Base-by-base conservation (phyloP, 352 stramenopile species). In the Phytophthora meadii region DNA sequence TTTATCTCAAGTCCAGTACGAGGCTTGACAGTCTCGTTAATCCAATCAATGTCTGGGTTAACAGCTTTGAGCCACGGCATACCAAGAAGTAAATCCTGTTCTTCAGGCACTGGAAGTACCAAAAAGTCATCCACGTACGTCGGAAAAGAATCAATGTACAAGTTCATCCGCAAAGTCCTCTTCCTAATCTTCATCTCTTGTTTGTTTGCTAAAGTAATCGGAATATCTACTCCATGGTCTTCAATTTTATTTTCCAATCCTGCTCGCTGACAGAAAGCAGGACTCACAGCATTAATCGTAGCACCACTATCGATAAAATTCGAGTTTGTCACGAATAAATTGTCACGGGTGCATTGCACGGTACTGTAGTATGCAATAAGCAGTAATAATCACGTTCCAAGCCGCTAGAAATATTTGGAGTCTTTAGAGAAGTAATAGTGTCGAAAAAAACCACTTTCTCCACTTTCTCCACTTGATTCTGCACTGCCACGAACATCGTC, bases 221-320 rank as follows among this genome's bases (percentile, higher is more conserved):
- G 14, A n/a, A 40, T 40, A n/a, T n/a, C 34, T n/a, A 40, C 34
- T 40, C 34, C 34, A n/a, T 40, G 34, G 34, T 40, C 34, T n/a
- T 40, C 10, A 40, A 40, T 40, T n/a, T 40, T 40, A 0, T n/a
- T n/a, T 40, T 40, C 34, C 34, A 40, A 12, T n/a, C 14, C 10
- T 4, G 34, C 9, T 14, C 34, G 34, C 14, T 40, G 34, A 40
- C 34, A 40, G 14, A 40, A 40, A 1, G 9, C 34, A 12, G 34
- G 34, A 40, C 34, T 40, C 14, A 40, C 34, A 40, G 34, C 34
- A n/a, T 40, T 40, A n/a, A 40, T 40, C 14, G 34, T 40, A n/a
- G 34, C 34, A n/a, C 34, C 34, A 40, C 34, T 40, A 40, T 40
- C 34, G 34, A 40, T 40, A 40, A 40, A 40, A 40, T 40, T 40